Evolutionary conservation across 1,284 basidiomycete genomes (phyloP).

Genomic region (Cryptococcus depauperatus): DNA sequence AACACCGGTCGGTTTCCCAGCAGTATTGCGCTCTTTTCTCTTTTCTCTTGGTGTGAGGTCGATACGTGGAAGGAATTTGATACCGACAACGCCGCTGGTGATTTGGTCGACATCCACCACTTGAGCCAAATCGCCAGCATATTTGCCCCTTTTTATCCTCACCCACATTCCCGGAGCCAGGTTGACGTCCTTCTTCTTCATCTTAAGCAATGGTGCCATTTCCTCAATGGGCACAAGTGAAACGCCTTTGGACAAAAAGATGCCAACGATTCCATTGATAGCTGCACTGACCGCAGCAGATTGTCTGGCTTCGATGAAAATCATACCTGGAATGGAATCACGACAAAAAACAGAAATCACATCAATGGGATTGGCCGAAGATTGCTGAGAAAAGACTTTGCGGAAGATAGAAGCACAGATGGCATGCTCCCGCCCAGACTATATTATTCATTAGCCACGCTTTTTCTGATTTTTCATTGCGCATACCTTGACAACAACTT

Average conservation of each 20-base stretch:
- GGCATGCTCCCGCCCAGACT: slow-evolving; percentile 86
- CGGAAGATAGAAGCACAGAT: slow-evolving; percentile 91
- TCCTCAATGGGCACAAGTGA: slow-evolving; percentile 92
- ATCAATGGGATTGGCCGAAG: slow-evolving; percentile 59
- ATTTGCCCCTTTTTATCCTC: slow-evolving; percentile 86
- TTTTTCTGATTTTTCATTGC: too few species aligned
- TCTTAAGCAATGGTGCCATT: slow-evolving; percentile 93
- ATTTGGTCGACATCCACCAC: slow-evolving; percentile 93
- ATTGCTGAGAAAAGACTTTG: slow-evolving; percentile 56
- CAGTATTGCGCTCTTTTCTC: slow-evolving; percentile 50
- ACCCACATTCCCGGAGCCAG: slow-evolving; percentile 89
- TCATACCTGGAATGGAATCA: slow-evolving; percentile 87
- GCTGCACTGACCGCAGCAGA: slow-evolving; percentile 80
- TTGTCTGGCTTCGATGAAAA: slow-evolving; percentile 89
- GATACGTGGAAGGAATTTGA: slow-evolving; percentile 94
- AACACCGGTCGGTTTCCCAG: slow-evolving; percentile 40
- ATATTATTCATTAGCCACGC: too few species aligned
- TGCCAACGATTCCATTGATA: slow-evolving; percentile 81
- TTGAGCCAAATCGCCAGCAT: slow-evolving; percentile 90
- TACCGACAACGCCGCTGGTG: slow-evolving; percentile 59
- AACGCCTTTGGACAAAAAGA: slow-evolving; percentile 69
- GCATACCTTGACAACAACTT: slow-evolving; percentile 80
- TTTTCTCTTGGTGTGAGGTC: slow-evolving; percentile 87
- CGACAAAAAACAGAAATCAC: slow-evolving; percentile 92
- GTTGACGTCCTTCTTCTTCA: slow-evolving; percentile 86